Evolutionary conservation across 208 protist species (phyloP).

Genomic region (Lotmaria passim): DNA sequence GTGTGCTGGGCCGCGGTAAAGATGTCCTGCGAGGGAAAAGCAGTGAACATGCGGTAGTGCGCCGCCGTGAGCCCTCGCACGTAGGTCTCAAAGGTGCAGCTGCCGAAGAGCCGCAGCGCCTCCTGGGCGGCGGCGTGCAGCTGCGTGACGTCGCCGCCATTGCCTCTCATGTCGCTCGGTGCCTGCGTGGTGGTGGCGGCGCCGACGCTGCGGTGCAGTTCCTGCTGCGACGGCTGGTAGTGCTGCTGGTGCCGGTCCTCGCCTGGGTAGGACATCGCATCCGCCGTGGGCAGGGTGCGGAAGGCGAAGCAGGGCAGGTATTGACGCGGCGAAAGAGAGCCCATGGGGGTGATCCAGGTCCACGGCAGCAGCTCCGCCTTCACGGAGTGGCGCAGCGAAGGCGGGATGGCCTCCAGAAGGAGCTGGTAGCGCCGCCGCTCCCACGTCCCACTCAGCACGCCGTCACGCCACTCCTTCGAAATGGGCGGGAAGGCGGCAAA

Average conservation of each 20-base stretch:
- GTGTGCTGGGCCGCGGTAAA: slow-evolving; percentile 33
- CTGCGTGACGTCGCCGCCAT: background rate
- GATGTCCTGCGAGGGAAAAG: slow-evolving; percentile 52
- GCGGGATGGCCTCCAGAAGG: slow-evolving; percentile 20
- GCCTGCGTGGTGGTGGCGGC: background rate
- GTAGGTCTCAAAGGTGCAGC: slow-evolving; percentile 49
- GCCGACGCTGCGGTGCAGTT: background rate
- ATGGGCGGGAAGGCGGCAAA: slow-evolving; percentile 14
- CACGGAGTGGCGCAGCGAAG: slow-evolving; percentile 16
- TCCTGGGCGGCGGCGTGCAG: slow-evolving; percentile 23
- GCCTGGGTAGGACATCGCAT: slow-evolving; percentile 8
- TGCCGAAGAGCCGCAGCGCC: slow-evolving; percentile 36
- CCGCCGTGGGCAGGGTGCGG: slow-evolving; percentile 16
- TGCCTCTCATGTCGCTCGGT: background rate
- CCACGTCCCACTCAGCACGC: slow-evolving; percentile 25
- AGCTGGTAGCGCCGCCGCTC: slow-evolving; percentile 15
- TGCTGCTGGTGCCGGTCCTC: slow-evolving; percentile 16
- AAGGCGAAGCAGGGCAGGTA: slow-evolving; percentile 36
- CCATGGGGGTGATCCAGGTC: slow-evolving; percentile 33
- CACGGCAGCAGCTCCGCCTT: slow-evolving; percentile 21
- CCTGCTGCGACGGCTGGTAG: slow-evolving; percentile 1
- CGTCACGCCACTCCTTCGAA: slow-evolving; percentile 19
- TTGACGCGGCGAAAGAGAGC: slow-evolving; percentile 16
- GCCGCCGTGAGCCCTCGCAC: slow-evolving; percentile 49
- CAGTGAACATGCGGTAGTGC: slow-evolving; percentile 48